Conservation (phyloP, 2,329 filamentous ascomycete genomes). For the Chaetothyriales sp. region DNA sequence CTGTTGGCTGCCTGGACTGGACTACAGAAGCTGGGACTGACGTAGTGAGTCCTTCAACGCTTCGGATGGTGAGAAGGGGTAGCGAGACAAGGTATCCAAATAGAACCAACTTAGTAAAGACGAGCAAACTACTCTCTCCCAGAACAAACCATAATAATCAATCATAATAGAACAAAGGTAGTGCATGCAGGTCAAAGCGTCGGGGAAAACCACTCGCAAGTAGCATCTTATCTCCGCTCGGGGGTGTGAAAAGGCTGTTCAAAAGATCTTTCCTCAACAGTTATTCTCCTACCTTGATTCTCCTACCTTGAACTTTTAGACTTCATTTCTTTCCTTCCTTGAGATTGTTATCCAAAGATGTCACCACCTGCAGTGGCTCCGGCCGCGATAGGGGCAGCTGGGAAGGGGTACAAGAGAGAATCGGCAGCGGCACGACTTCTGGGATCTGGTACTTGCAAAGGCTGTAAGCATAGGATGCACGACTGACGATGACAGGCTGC, state of each 20-base stretch:
- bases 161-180: no score
- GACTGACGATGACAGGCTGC: constrained; percentile 45
- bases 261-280: neutral
- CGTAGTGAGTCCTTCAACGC: no score
- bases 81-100: no score
- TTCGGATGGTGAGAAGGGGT: no score
- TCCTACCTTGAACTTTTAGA: neutral
- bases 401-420: constrained; percentile 64
- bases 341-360: constrained; percentile 3
- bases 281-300: no score
- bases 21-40: no score
- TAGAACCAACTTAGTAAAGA: no score
- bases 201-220: neutral
- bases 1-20: no score
- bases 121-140: no score
- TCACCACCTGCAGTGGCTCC: constrained; percentile 17
- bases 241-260: neutral
- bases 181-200: no score
- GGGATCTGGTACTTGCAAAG: constrained; percentile 59
- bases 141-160: no score
- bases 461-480: neutral
- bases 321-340: neutral
- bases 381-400: constrained; percentile 26
- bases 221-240: neutral
- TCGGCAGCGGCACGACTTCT: constrained; percentile 76